Evolutionary conservation across 1,284 basidiomycete genomes (phyloP).

Genomic region (Austropuccinia psidii): DNA sequence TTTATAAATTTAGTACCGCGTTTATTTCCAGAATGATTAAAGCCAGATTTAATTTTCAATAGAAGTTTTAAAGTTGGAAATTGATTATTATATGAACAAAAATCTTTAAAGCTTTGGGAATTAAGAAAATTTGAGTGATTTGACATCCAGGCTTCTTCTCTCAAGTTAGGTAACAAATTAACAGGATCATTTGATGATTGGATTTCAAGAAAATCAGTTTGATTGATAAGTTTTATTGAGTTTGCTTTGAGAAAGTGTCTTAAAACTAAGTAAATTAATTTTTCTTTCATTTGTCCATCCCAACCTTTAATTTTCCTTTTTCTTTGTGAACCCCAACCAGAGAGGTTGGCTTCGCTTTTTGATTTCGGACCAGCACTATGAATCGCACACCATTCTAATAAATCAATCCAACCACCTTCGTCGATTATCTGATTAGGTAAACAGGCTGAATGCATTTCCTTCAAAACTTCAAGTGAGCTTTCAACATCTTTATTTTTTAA

Average conservation of each 20-base stretch:
- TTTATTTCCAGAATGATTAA: constrained; percentile 11
- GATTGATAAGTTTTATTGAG: neutral
- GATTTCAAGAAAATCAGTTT: neutral
- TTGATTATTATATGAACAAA: neutral
- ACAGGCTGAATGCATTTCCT: constrained; percentile 16
- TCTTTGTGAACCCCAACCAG: constrained; percentile 20
- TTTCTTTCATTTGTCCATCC: constrained; percentile 36
- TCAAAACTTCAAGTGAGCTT: constrained; percentile 18
- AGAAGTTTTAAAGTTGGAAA: constrained; percentile 33
- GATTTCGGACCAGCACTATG: constrained; percentile 16
- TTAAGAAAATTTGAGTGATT: neutral
- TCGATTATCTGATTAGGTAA: neutral
- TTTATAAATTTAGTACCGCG: neutral
- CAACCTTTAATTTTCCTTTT: constrained; percentile 32
- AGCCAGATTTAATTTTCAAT: constrained; percentile 9
- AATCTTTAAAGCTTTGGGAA: neutral
- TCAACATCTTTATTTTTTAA: constrained; percentile 29
- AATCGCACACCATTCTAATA: constrained; percentile 34
- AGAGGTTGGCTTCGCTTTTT: neutral
- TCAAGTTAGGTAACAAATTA: neutral
- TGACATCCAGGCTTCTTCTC: neutral
- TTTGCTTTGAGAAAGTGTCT: constrained; percentile 22
- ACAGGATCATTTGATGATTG: neutral
- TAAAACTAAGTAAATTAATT: constrained; percentile 24
- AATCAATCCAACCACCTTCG: constrained; percentile 36